Conservation (phyloP, 2,329 filamentous ascomycete genomes). For the Orbilia javanica region DNA sequence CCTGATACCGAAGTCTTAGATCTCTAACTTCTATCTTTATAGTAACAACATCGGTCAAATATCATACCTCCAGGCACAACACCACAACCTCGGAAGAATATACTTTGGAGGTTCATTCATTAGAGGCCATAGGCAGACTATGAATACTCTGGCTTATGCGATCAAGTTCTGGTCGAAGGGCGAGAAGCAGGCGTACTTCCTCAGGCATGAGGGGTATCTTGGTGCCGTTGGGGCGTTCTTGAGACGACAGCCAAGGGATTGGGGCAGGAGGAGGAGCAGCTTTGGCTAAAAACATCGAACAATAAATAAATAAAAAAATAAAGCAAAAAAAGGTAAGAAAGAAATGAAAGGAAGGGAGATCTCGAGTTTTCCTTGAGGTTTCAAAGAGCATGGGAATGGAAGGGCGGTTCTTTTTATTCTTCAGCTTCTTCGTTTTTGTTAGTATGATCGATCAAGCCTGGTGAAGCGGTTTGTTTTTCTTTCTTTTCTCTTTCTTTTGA, state of each 20-base stretch:
- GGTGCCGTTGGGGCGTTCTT: slow-evolving; percentile 94
- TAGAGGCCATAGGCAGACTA: slow-evolving; percentile 93
- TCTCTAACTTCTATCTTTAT: slow-evolving; percentile 9
- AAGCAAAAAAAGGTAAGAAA: too few relatives aligned
- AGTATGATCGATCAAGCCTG: neutral
- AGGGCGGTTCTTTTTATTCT: neutral
- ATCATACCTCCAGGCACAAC: slow-evolving; percentile 95
- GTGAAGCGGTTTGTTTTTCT: slow-evolving; percentile 8
- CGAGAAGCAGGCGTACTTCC: slow-evolving; percentile 92
- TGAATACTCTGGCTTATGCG: slow-evolving; percentile 96
- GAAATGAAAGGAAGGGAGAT: too few relatives aligned
- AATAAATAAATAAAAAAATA: too few relatives aligned
- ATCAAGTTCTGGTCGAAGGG: slow-evolving; percentile 98
- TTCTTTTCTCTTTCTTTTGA: neutral
- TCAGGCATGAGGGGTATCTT: slow-evolving; percentile 94
- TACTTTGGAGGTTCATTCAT: slow-evolving; percentile 99
- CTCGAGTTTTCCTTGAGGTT: neutral
- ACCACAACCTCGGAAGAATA: slow-evolving; percentile 89
- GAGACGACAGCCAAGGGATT: slow-evolving; percentile 46
- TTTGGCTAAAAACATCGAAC: slow-evolving; percentile 34
- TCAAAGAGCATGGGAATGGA: neutral
- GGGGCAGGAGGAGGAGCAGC: slow-evolving; percentile 52
- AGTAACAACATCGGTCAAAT: slow-evolving; percentile 99
- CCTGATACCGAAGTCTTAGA: neutral
- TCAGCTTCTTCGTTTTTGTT: too few relatives aligned